These are phyloP conservation scores for Maudiozyma turicensis DNA, from an alignment of 805 yeast species.

Conservation along the genomic window DNA sequence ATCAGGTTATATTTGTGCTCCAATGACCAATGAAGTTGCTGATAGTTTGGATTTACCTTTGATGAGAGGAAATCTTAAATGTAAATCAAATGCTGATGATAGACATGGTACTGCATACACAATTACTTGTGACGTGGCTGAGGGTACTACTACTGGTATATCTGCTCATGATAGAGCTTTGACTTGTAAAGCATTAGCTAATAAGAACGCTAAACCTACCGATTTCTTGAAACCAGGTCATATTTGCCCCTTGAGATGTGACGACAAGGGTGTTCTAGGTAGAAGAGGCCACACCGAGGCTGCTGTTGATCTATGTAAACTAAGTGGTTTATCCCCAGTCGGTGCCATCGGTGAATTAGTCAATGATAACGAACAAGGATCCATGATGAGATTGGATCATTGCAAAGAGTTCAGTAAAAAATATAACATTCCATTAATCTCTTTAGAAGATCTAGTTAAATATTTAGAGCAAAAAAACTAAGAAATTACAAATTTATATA, in stretches of 20 bases:
- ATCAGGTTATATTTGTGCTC: constrained; percentile 91
- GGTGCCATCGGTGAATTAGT: constrained; percentile 93
- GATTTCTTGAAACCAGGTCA: constrained; percentile 93
- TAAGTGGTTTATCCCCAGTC: constrained; percentile 74
- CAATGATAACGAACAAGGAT: constrained; percentile 78
- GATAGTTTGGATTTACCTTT: constrained; percentile 71
- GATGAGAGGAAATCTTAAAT: constrained; percentile 37
- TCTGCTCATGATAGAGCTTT: constrained; percentile 89
- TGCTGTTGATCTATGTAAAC: constrained; percentile 72
- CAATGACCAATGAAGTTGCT: constrained; percentile 68
- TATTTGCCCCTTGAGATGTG: constrained; percentile 84
- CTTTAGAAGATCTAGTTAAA: constrained; percentile 64
- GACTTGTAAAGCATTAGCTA: constrained; percentile 67
- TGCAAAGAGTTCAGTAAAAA: constrained; percentile 60
- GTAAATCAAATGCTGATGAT: constrained; percentile 40
- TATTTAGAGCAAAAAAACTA: constrained; percentile 28
- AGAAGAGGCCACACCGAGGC: constrained; percentile 98
- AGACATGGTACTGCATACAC: constrained; percentile 97
- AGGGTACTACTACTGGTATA: constrained; percentile 94
- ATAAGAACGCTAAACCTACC: constrained; percentile 36
- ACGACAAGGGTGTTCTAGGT: constrained; percentile 64
- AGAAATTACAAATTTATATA: neutral
- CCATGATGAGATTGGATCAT: constrained; percentile 89
- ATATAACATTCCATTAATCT: constrained; percentile 58
- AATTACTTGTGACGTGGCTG: constrained; percentile 73